Base-by-base conservation (phyloP, 2,329 filamentous ascomycete species). In the Geosmithia flava region DNA sequence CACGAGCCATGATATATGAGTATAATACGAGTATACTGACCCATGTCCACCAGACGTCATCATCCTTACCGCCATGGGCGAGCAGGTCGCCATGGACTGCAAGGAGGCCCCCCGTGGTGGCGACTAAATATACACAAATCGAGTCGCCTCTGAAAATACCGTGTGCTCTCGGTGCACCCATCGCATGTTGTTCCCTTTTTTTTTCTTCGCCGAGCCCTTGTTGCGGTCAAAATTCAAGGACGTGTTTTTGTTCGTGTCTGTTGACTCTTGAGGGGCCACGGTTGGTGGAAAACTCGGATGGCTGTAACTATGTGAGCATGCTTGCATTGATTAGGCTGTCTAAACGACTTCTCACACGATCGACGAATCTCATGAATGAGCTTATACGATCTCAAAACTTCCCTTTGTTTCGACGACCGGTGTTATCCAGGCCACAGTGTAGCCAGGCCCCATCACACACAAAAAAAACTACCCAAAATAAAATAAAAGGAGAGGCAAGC, bases 21-120 rank as follows among this genome's bases (percentile, higher is more conserved):
- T n/a, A n/a, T 27, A 27, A 27, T 27, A 27, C 23, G 23, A 27
- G 44, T n/a, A 46, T n/a, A 47, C 56, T 64, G 54, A 64, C 45
- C 29, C 27, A 10, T 48, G n/a, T 33, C 19, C 49, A 30, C 6
- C 54, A 95, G 89, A 89, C 72, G 84, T 97, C 62, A 85, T 91
- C 61, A 81, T 98, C 68, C 85, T 95, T 66, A 87, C 87, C 62
- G 82, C 93, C 67, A 98, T 98, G 93, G 87, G 87, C 66, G 91
- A 98, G 75, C 87, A 97, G 79, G 73, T 78, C 61, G 85, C 83
- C 64, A 84, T 96, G 67, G 90, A 96, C 67, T 85, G 83, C 72
- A 97, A 97, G 83, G 90, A 96, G 75, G 87, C 87, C 69, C 82
- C 86, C 68, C 59, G 58, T 52, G 37, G 40, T 50, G 52, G 49